Base-by-base conservation (phyloP, 2,329 filamentous ascomycete genomes). In the Aspergillus felis region DNA sequence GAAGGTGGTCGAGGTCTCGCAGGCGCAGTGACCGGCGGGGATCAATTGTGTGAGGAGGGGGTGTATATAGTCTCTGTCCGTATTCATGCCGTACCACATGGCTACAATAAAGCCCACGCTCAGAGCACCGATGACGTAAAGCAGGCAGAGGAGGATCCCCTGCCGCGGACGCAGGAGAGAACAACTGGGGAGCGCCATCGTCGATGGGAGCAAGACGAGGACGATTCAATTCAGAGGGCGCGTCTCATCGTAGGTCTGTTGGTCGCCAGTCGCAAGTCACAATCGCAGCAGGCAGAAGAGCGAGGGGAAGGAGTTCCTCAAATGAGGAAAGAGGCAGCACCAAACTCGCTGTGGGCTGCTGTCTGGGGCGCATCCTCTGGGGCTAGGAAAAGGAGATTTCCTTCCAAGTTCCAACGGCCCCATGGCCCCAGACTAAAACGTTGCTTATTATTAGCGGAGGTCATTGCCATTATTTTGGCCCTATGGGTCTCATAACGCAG, bases 11-110 rank as follows among this genome's bases (percentile, higher is more conserved):
- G 72, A 73, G n/a, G 68, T 68, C 57, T 71, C 59, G 57, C 72
- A 75, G 38, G 72, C 69, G 58, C 72, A 75, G 56, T 76, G 72
- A 12, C 74, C 73, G 8, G 73, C 73, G 50, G 73, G 73, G 51
- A 76, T 73, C 8, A 75, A 56, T 49, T 76, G 73, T 5, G 70
- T 75, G 51, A 76, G 63, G 28, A 74, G 49, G 1, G 72, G 73
- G 42, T 71, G 70, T 22, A 74, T 66, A 25, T 73, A 72, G 32
- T 73, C 66, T 50, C 66, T 58, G 51, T 76, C 72, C 3, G 73
- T 70, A 62, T 74, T 74, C 63, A 75, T 67, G 61, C 69, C 59
- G 22, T 47, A 27, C 44, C 44, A 47, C 9, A 47, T 47, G 44
- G 44, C 44, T 5, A 47, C 1, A 17, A 47, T 17, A 14, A 47